These are phyloP conservation scores for Aureobasidium melanogenum DNA, from an alignment of 2,329 filamentous ascomycete genomes.

Conservation along the genomic window DNA sequence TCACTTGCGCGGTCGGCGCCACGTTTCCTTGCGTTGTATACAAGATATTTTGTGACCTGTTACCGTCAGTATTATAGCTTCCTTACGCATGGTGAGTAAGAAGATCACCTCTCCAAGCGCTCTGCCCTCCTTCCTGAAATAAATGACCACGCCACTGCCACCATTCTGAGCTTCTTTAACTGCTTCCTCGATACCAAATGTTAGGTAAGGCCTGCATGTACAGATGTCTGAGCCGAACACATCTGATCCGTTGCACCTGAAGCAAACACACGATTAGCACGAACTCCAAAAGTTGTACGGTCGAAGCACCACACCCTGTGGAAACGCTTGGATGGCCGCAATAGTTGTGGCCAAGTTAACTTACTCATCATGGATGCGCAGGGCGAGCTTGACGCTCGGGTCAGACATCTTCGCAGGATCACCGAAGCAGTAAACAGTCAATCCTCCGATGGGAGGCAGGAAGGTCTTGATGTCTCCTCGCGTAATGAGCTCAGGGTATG, in stretches of 20 bases:
- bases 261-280: neutral
- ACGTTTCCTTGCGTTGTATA: constrained; percentile 75
- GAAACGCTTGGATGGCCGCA: too few relatives aligned
- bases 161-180: constrained; percentile 95
- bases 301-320: too few relatives aligned
- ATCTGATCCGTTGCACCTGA: constrained; percentile 94
- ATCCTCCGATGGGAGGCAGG: constrained; percentile 84
- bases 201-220: constrained; percentile 89
- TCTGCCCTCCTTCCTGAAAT: constrained; percentile 95
- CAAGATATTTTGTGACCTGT: constrained; percentile 75
- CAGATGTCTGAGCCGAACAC: constrained; percentile 98
- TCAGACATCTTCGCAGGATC: constrained; percentile 92
- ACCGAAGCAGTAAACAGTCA: constrained; percentile 96
- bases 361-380: constrained; percentile 63
- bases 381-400: constrained; percentile 66
- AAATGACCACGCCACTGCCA: constrained; percentile 90
- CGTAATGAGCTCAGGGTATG: constrained; percentile 94
- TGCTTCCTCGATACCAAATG: constrained; percentile 94
- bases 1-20: constrained; percentile 72
- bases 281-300: too few relatives aligned
- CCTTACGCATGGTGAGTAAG: neutral
- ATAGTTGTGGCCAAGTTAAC: too few relatives aligned
- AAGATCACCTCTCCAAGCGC: constrained; percentile 73
- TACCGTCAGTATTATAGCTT: neutral
- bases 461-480: constrained; percentile 92